phyloP scores from a whole-genome alignment of 2,329 filamentous ascomycete genomes.

The Botrytis paeoniae region DNA sequence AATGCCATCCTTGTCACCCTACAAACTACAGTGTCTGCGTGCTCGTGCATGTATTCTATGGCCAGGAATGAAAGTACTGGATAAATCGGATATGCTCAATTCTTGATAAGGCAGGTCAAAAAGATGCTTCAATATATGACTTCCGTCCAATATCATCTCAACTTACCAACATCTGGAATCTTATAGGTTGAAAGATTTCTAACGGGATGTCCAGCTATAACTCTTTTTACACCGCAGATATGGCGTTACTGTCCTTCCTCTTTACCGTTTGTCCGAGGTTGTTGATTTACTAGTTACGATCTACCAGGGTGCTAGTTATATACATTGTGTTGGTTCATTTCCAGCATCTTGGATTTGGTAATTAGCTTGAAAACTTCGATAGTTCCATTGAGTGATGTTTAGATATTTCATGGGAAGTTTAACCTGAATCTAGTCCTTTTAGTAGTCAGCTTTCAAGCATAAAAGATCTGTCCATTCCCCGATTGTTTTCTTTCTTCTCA shows the following conservation, averaged over 20 bases:
- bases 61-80: conserved; percentile 24
- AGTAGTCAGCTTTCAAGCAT: too few relatives aligned
- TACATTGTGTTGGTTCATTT: neutral
- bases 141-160: neutral
- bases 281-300: neutral
- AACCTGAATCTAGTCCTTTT: neutral
- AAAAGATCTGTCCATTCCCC: too few relatives aligned
- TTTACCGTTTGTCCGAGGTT: neutral
- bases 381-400: neutral
- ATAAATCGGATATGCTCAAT: conserved; percentile 19
- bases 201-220: neutral
- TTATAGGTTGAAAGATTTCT: neutral
- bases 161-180: neutral
- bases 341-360: neutral
- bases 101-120: conserved; percentile 12
- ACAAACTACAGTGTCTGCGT: neutral
- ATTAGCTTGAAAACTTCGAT: neutral
- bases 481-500: too few relatives aligned
- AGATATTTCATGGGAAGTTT: neutral
- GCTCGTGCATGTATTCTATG: conserved; percentile 29
- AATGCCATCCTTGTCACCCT: neutral
- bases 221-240: neutral
- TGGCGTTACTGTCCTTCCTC: neutral
- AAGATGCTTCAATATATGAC: neutral
- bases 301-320: neutral